Percentiles rank a stretch among this genome's conserved stretches.
Evolutionary conservation across 2,329 filamentous ascomycete species (phyloP).

Genomic region (Madurella fahalii): DNA sequence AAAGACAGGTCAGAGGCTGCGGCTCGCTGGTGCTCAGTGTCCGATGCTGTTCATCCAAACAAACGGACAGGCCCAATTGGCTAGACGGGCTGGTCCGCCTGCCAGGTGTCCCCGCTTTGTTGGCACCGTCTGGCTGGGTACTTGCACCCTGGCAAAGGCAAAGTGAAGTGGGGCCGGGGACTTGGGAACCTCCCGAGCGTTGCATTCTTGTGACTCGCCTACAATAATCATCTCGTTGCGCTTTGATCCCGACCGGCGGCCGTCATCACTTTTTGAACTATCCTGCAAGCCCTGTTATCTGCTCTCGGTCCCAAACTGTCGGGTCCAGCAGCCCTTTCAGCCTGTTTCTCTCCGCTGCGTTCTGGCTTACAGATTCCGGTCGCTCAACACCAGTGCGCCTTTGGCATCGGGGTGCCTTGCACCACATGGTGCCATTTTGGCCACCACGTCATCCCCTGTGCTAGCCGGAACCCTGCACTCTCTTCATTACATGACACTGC

Average conservation of each 20-base stretch:
- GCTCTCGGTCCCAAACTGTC: conserved; percentile 21
- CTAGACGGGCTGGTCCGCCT: conserved; percentile 10
- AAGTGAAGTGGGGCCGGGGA: no score
- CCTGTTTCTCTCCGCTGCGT: conserved; percentile 6
- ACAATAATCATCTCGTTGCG: no score
- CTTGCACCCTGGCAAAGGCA: neutral
- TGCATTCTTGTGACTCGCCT: no score
- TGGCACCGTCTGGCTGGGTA: conserved; percentile 2
- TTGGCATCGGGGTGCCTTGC: neutral
- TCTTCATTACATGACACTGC: no score
- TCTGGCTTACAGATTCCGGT: neutral
- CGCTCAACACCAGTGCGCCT: neutral
- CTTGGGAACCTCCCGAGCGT: no score
- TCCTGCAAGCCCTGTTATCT: conserved; percentile 3
- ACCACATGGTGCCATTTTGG: no score
- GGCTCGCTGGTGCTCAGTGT: no score
- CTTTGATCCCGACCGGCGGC: no score
- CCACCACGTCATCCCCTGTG: no score
- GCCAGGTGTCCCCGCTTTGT: neutral
- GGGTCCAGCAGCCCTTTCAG: conserved; percentile 16
- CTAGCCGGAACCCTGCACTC: no score
- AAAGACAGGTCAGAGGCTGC: no score
- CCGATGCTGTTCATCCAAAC: neutral
- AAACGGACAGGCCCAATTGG: neutral
- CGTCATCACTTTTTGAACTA: neutral